Percentiles rank a stretch among this genome's conserved stretches.
phyloP scores from a whole-genome alignment of 352 stramenopile genomes.

The Globisporangium orthogonon region DNA sequence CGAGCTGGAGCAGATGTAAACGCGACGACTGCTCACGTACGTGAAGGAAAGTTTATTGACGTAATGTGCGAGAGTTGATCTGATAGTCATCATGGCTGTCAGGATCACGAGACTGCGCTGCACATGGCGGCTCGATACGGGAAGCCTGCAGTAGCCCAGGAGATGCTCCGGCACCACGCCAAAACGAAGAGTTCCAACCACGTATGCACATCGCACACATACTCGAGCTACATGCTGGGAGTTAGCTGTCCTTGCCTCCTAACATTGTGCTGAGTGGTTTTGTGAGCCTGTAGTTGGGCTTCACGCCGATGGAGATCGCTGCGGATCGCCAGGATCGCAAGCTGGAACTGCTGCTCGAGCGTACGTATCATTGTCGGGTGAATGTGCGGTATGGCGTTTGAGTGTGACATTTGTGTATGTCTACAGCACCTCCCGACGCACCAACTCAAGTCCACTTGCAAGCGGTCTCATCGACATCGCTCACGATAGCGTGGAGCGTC shows the following conservation, averaged over 20 bases:
- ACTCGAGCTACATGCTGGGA: background rate
- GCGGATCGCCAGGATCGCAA: constrained; percentile 25
- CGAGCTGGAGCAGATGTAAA: constrained; percentile 41
- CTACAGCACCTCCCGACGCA: constrained; percentile 17
- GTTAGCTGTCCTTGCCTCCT: background rate
- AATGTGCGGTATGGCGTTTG: no score
- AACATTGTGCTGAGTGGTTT: background rate
- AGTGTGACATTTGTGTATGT: background rate
- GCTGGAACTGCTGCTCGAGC: constrained; percentile 38
- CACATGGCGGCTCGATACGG: constrained; percentile 44
- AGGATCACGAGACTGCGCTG: constrained; percentile 32
- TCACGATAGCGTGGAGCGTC: constrained; percentile 23
- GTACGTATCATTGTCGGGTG: constrained; percentile 13
- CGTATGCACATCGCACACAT: constrained; percentile 5
- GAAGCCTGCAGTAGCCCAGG: constrained; percentile 22
- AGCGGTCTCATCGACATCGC: constrained; percentile 19
- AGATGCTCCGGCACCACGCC: constrained; percentile 30
- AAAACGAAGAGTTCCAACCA: constrained; percentile 26
- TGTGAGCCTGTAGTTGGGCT: constrained; percentile 15
- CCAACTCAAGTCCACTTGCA: constrained; percentile 17
- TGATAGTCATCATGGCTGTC: background rate
- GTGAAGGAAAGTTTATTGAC: background rate
- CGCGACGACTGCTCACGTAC: constrained; percentile 23
- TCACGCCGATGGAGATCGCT: constrained; percentile 38
- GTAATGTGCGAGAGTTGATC: background rate